phyloP scores from a whole-genome alignment of 2,329 filamentous ascomycete species.

The Niveomyces coronatus region DNA sequence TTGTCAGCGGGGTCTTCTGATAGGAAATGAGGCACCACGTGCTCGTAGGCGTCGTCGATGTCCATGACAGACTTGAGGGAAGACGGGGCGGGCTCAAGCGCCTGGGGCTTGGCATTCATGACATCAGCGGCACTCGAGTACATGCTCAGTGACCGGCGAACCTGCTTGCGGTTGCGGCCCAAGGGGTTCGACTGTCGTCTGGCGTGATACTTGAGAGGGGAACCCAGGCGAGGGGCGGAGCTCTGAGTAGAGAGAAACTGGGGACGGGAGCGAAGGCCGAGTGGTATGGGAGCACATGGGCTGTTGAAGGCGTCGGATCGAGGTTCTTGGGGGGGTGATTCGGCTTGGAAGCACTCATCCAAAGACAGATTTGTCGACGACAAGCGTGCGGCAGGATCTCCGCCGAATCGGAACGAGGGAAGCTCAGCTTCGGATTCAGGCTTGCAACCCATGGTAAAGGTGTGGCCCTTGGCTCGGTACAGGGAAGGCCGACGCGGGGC shows the following conservation, averaged over 20 bases:
- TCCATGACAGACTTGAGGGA: conserved; percentile 69
- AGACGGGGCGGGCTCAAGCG: conserved; percentile 35
- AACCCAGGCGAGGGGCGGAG: conserved; percentile 55
- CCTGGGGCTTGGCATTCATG: conserved; percentile 62
- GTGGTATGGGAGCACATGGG: conserved; percentile 42
- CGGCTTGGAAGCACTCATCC: conserved; percentile 64
- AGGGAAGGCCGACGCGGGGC: conserved; percentile 65
- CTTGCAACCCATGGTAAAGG: conserved; percentile 55
- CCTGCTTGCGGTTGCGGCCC: conserved; percentile 73
- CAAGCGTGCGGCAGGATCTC: conserved; percentile 19
- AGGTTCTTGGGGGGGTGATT: conserved; percentile 66
- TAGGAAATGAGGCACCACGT: conserved; percentile 74
- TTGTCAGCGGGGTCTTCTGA: conserved; percentile 72
- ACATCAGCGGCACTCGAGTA: conserved; percentile 87
- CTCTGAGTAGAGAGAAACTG: conserved; percentile 51
- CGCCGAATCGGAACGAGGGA: conserved; percentile 66
- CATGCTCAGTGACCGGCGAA: conserved; percentile 92
- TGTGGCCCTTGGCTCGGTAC: conserved; percentile 62
- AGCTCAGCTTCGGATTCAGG: conserved; percentile 53
- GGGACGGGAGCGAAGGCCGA: conserved; percentile 52
- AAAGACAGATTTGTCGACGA: conserved; percentile 49
- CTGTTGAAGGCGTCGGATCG: conserved; percentile 51
- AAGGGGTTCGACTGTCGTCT: conserved; percentile 65
- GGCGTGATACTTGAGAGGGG: conserved; percentile 59
- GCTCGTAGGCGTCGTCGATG: conserved; percentile 64